Evolutionary conservation across 352 stramenopile species (phyloP).

Genomic region (Phytophthora citrophthora): DNA sequence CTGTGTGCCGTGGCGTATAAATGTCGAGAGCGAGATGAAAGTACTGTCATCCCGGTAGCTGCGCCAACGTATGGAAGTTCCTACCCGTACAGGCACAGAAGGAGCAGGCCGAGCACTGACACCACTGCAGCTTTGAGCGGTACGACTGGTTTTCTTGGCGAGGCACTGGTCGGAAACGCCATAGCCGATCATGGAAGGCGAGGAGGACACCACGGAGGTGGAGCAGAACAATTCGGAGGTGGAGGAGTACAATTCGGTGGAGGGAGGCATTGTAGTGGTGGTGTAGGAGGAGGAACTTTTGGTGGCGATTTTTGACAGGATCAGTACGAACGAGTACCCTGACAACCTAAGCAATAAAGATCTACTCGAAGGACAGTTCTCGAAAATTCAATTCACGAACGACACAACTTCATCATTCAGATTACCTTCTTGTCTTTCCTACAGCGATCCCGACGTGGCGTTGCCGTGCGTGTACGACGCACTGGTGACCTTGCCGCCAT

Average conservation of each 20-base stretch:
- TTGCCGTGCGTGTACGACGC: constrained; percentile 42
- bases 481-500: constrained; percentile 45
- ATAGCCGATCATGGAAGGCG: constrained; percentile 38
- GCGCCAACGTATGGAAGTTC: constrained; percentile 19
- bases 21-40: background rate
- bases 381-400: too few relatives aligned
- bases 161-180: constrained; percentile 44
- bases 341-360: background rate
- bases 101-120: constrained; percentile 46
- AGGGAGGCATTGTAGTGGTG: constrained; percentile 38
- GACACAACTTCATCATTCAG: too few relatives aligned
- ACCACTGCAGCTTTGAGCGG: constrained; percentile 54
- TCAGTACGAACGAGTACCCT: constrained; percentile 4
- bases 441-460: constrained; percentile 35
- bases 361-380: too few relatives aligned
- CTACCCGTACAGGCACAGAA: too few relatives aligned
- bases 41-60: constrained; percentile 26
- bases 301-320: constrained; percentile 52
- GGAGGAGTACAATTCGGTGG: constrained; percentile 29
- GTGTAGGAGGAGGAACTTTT: constrained; percentile 38
- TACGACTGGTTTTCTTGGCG: constrained; percentile 50
- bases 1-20: constrained; percentile 15
- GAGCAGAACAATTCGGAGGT: background rate
- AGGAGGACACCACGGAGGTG: background rate
- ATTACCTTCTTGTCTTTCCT: background rate